Evolutionary conservation across 1,284 basidiomycete species (phyloP).

Genomic region (Cryptococcus jaspeensis): DNA sequence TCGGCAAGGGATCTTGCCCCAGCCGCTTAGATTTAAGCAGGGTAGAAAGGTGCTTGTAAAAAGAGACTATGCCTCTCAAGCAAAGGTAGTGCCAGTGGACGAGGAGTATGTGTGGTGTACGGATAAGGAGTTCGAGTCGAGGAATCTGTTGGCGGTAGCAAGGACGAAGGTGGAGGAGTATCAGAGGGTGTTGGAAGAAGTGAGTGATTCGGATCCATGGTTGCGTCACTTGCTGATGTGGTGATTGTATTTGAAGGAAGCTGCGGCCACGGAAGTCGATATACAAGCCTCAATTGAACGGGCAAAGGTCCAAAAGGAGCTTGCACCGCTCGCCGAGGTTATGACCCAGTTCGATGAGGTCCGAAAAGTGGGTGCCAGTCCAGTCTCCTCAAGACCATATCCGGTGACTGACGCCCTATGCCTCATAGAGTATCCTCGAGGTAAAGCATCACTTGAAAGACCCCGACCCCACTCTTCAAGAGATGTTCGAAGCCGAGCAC

Average conservation of each 20-base stretch:
- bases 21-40: too few relatives aligned
- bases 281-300: conserved; percentile 53
- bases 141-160: too few relatives aligned
- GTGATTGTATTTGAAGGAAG: too few relatives aligned
- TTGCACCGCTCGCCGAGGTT: conserved; percentile 56
- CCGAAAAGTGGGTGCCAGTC: conserved; percentile 52
- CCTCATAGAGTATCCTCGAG: conserved; percentile 62
- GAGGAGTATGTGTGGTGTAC: neutral
- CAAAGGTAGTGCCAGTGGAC: too few relatives aligned
- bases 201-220: too few relatives aligned
- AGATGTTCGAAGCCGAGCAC: conserved; percentile 73
- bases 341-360: conserved; percentile 53
- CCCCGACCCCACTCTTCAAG: conserved; percentile 70
- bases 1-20: too few relatives aligned
- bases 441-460: conserved; percentile 66
- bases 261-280: conserved; percentile 11
- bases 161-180: neutral
- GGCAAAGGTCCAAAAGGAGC: conserved; percentile 47
- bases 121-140: neutral
- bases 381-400: neutral
- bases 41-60: too few relatives aligned
- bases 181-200: neutral
- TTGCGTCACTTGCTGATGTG: too few relatives aligned
- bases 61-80: too few relatives aligned
- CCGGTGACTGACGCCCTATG: neutral